A percentile compares a stretch with the other conserved stretches of the same genome.
phyloP scores from a whole-genome alignment of 2,329 filamentous ascomycete genomes.

The Diaporthe australafricana region DNA sequence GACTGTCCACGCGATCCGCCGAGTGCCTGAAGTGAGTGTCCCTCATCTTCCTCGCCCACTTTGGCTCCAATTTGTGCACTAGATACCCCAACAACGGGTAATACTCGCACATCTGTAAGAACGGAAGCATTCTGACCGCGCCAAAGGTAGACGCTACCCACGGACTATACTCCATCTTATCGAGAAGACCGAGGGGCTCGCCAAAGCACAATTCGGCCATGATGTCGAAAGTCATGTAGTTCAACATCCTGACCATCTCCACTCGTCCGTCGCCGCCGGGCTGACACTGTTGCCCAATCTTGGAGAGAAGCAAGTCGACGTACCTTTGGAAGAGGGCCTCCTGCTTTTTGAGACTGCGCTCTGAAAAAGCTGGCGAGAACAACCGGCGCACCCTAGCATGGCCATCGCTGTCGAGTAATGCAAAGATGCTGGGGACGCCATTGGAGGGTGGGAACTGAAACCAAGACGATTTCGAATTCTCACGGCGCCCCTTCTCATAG shows the following conservation, averaged over 20 bases:
- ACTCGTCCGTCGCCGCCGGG: conserved; percentile 32
- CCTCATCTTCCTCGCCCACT: neutral
- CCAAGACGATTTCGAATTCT: conserved; percentile 43
- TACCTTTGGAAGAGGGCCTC: conserved; percentile 40
- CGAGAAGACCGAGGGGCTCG: conserved; percentile 51
- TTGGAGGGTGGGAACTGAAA: conserved; percentile 9
- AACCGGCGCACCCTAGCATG: conserved; percentile 40
- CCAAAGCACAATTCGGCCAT: conserved; percentile 58
- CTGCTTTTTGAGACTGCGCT: conserved; percentile 42
- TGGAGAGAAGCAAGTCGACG: conserved; percentile 37
- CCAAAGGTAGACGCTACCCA: conserved; percentile 45
- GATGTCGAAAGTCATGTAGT: conserved; percentile 50
- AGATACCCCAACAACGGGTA: neutral
- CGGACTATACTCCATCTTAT: conserved; percentile 42
- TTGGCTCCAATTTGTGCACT: conserved; percentile 12
- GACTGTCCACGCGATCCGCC: conserved; percentile 19
- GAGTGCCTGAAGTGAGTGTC: conserved; percentile 5
- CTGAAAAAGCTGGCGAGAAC: conserved; percentile 43
- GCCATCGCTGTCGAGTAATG: conserved; percentile 37
- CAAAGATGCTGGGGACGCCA: conserved; percentile 25
- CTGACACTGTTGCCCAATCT: conserved; percentile 24
- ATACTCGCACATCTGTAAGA: conserved; percentile 20
- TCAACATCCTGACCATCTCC: conserved; percentile 41
- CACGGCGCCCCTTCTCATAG: conserved; percentile 32
- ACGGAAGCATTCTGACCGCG: conserved; percentile 35